Evolutionary conservation across 1,284 basidiomycete species (phyloP).

Genomic region (Agroathelia rolfsii): DNA sequence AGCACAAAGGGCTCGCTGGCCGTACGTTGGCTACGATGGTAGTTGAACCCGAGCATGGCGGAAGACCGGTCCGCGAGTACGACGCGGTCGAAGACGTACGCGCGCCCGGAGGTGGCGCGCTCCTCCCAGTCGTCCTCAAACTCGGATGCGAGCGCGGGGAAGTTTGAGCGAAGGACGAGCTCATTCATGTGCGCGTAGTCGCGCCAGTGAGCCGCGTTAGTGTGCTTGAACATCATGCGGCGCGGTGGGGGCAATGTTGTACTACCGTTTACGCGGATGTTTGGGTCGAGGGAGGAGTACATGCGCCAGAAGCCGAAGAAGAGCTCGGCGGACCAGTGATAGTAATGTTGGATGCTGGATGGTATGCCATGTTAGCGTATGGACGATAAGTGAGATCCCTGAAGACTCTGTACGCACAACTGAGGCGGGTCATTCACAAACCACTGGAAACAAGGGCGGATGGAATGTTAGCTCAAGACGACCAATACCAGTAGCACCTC

Average conservation of each 20-base stretch:
- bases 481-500: no score
- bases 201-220: slow-evolving; percentile 71
- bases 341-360: slow-evolving; percentile 70
- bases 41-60: slow-evolving; percentile 64
- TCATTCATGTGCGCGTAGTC: slow-evolving; percentile 82
- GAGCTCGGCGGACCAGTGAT: slow-evolving; percentile 82
- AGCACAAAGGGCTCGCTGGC: slow-evolving; percentile 67
- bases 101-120: slow-evolving; percentile 54
- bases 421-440: slow-evolving; percentile 77
- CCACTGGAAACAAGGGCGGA: slow-evolving; percentile 33
- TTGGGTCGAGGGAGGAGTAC: slow-evolving; percentile 70
- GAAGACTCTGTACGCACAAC: slow-evolving; percentile 42
- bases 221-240: slow-evolving; percentile 65
- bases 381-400: slow-evolving; percentile 1
- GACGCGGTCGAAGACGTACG: slow-evolving; percentile 76
- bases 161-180: slow-evolving; percentile 64
- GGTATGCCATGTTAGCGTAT: no score
- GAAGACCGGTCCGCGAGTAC: slow-evolving; percentile 77
- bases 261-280: slow-evolving; percentile 52
- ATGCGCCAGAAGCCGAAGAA: slow-evolving; percentile 85
- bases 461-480: slow-evolving; percentile 1
- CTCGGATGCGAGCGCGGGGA: slow-evolving; percentile 68
- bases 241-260: slow-evolving; percentile 63
- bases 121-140: slow-evolving; percentile 76
- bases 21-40: slow-evolving; percentile 59